Percentiles rank a stretch among this genome's conserved stretches.
These are phyloP conservation scores for Ophiostoma triangulosporum DNA, from an alignment of 2,329 filamentous ascomycete genomes.

Conservation along the genomic window DNA sequence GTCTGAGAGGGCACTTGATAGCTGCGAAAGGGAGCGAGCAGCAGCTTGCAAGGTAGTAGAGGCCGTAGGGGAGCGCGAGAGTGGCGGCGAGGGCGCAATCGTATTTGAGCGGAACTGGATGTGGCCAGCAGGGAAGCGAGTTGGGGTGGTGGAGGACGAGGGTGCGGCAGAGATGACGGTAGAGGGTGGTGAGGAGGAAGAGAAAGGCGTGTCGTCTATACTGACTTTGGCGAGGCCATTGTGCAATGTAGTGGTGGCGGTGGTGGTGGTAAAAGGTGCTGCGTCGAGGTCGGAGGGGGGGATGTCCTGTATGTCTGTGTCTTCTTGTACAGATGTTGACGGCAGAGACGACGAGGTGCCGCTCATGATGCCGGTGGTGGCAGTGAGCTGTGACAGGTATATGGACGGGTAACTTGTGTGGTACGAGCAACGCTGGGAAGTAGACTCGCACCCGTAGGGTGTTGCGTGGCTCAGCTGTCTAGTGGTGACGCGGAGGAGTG, in stretches of 20 bases:
- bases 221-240: neutral
- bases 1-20: neutral
- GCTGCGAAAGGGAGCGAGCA: neutral
- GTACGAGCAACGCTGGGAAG: neutral
- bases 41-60: neutral
- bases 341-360: neutral
- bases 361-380: constrained; percentile 4
- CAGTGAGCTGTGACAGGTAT: neutral
- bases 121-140: constrained; percentile 5
- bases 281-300: neutral
- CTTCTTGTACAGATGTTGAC: neutral
- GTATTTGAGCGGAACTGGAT: constrained; percentile 19
- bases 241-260: neutral
- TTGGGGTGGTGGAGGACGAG: neutral
- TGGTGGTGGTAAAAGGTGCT: neutral
- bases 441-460: neutral
- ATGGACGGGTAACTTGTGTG: neutral
- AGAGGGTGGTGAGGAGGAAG: neutral
- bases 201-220: neutral
- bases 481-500: neutral
- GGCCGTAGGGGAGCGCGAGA: constrained; percentile 8
- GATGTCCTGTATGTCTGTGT: neutral
- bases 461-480: neutral
- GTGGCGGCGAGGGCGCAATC: constrained; percentile 20
- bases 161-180: neutral